Percentiles rank a stretch among this genome's conserved stretches.
Conservation (phyloP, 768 basidiomycete species). For the Dioszegia crocea region DNA sequence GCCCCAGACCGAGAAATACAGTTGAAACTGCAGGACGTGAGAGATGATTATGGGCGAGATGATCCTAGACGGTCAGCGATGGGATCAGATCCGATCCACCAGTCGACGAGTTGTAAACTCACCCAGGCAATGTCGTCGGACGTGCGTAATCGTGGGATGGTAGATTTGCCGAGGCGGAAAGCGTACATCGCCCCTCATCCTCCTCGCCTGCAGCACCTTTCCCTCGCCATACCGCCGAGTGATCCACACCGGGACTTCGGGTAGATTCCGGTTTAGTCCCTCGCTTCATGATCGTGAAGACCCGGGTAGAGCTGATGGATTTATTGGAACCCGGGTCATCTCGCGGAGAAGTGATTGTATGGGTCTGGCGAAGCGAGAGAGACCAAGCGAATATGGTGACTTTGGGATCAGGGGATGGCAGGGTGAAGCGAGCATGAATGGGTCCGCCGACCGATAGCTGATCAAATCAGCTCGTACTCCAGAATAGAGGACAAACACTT, state of each 20-base stretch:
- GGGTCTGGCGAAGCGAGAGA: slow-evolving; percentile 23
- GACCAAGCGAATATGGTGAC: slow-evolving; percentile 32
- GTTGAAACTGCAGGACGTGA: slow-evolving; percentile 26
- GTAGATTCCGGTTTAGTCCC: slow-evolving; percentile 6
- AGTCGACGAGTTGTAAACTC: not conserved
- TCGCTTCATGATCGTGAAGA: slow-evolving; percentile 10
- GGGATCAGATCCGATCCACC: too few relatives aligned
- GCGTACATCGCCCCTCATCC: slow-evolving; percentile 17
- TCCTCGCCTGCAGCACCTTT: slow-evolving; percentile 11
- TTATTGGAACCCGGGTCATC: slow-evolving; percentile 20
- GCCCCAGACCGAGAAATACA: slow-evolving; percentile 36
- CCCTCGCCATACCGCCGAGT: slow-evolving; percentile 18
- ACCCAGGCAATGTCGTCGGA: slow-evolving; percentile 40
- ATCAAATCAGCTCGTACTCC: not conserved
- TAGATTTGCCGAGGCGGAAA: slow-evolving; percentile 17
- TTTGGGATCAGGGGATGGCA: slow-evolving; percentile 22
- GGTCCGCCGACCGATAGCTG: slow-evolving; percentile 22
- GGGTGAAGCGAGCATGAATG: slow-evolving; percentile 15
- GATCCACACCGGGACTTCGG: not conserved
- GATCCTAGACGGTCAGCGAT: not conserved
- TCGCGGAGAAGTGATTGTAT: slow-evolving; percentile 23
- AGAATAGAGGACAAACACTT: not conserved
- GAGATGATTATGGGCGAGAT: slow-evolving; percentile 16
- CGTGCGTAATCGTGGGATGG: slow-evolving; percentile 34
- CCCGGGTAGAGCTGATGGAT: slow-evolving; percentile 17